phyloP scores from a whole-genome alignment of 2,329 filamentous ascomycete genomes.

The Setomelanomma holmii region DNA sequence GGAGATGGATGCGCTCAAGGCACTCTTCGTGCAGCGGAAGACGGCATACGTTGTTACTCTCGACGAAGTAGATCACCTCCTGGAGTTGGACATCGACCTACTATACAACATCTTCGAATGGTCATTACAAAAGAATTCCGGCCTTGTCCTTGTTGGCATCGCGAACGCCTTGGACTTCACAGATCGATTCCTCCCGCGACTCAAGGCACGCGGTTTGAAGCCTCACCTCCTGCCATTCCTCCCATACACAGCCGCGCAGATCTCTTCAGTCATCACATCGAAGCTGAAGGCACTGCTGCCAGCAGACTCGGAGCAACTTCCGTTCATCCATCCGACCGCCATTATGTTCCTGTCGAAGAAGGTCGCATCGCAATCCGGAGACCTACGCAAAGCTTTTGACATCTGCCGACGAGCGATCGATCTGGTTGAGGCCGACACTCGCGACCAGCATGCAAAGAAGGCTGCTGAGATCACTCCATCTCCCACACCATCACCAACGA shows the following conservation, averaged over 20 bases:
- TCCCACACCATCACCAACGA: slow-evolving; percentile 69
- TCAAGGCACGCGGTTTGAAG: slow-evolving; percentile 92
- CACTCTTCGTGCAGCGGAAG: slow-evolving; percentile 70
- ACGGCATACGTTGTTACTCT: slow-evolving; percentile 81
- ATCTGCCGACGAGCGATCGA: slow-evolving; percentile 90
- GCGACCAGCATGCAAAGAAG: slow-evolving; percentile 72
- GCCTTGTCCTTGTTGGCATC: slow-evolving; percentile 85
- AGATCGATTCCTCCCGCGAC: slow-evolving; percentile 88
- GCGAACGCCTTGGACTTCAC: slow-evolving; percentile 96
- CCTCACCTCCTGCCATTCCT: slow-evolving; percentile 89
- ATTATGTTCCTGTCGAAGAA: slow-evolving; percentile 95
- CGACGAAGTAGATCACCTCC: slow-evolving; percentile 93
- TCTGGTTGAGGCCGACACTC: slow-evolving; percentile 84
- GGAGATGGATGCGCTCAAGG: slow-evolving; percentile 71
- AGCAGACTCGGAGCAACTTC: slow-evolving; percentile 67
- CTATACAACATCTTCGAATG: slow-evolving; percentile 96
- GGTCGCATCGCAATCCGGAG: slow-evolving; percentile 90
- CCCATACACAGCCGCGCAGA: slow-evolving; percentile 87
- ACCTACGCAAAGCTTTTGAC: slow-evolving; percentile 93
- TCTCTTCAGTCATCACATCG: slow-evolving; percentile 83
- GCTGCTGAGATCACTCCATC: slow-evolving; percentile 54
- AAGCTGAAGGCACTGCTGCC: slow-evolving; percentile 80
- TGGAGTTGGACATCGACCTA: slow-evolving; percentile 86
- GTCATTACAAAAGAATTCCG: slow-evolving; percentile 83
- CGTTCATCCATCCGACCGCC: slow-evolving; percentile 91